Base-by-base conservation (phyloP, 2,329 filamentous ascomycete genomes). In the Pseudogymnoascus sp. region DNA sequence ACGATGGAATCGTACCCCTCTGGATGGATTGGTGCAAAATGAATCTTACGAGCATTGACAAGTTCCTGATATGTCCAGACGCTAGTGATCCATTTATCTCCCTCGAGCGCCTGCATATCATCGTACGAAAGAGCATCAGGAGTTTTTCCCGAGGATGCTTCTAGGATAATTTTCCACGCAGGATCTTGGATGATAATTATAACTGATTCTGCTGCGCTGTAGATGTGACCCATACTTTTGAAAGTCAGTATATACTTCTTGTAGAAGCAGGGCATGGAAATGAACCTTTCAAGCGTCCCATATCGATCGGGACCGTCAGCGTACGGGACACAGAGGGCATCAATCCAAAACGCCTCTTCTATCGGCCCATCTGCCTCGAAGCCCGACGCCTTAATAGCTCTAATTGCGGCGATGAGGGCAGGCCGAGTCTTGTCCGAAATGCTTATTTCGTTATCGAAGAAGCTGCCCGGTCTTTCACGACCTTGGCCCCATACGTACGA, bases 61-160 rank as follows among this genome's bases (percentile, higher is more conserved):
- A 65, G 58, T 35, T 65, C 64, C 54, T 64, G 64, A 36, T 65
- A 64, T 9, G 64, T 65, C 64, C 64, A 65, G 35, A 64, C 64
- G 9, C 63, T 50, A 14, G 39, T 61, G n/a, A 65, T 64, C 64
- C 64, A 65, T 35, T 43, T 60, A 14, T 60, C 58, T 7, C 30
- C 41, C 14, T 47, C 39, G 0, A 60, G 59, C 6, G 35, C 25
- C 14, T 54, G 43, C 59, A 60, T 58, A 22, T 25, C 25, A 28
- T 60, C 36, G 3, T 54, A 60, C 6, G 36, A 41, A 7, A 60
- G 41, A 28, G 38, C 38, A 33, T 20, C 37, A 38, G 28, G 43
- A 3, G 43, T 37, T n/a, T 9, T 5, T 25, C 47, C 22, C 2
- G 38, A 30, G 25, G 43, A 50, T 16, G 43, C 59, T 30, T 50